Evolutionary conservation across 2,329 filamentous ascomycete species (phyloP).

Genomic region (Annulohypoxylon truncatum): DNA sequence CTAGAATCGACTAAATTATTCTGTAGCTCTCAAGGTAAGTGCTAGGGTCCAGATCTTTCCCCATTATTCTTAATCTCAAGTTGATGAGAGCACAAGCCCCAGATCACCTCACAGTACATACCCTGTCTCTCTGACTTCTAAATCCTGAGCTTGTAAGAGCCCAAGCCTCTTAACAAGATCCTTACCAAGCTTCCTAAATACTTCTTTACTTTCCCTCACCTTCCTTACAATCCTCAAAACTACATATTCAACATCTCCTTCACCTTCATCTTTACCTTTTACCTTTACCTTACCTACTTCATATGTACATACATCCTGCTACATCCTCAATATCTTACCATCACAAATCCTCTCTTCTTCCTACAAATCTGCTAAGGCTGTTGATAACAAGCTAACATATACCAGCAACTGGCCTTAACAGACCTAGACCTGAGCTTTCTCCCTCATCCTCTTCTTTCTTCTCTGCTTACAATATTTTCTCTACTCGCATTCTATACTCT

Average conservation of each 20-base stretch:
- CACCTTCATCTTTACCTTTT: not conserved
- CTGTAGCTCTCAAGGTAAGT: constrained; percentile 27
- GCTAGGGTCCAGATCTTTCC: constrained; percentile 26
- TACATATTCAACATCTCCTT: constrained; percentile 4
- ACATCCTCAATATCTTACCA: not conserved
- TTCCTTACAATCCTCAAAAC: not conserved
- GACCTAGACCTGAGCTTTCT: constrained; percentile 11
- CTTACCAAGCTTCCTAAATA: not conserved
- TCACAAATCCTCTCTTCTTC: not conserved
- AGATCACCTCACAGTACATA: constrained; percentile 15
- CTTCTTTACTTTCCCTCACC: constrained; percentile 3
- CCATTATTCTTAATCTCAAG: constrained; percentile 38
- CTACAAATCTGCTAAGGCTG: not conserved
- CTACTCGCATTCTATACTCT: not conserved
- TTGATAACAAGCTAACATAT: not conserved
- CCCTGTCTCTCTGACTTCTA: constrained; percentile 3
- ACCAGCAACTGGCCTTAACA: not conserved
- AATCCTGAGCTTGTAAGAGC: not conserved
- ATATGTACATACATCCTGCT: not conserved
- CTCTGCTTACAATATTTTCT: not conserved
- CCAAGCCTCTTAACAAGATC: not conserved
- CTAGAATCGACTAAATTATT: constrained; percentile 26
- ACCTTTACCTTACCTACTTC: not conserved
- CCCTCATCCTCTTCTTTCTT: not conserved
- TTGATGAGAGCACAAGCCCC: constrained; percentile 32